Base-by-base conservation (phyloP, 2,329 filamentous ascomycete species). In the Pseudomassariella vexata region DNA sequence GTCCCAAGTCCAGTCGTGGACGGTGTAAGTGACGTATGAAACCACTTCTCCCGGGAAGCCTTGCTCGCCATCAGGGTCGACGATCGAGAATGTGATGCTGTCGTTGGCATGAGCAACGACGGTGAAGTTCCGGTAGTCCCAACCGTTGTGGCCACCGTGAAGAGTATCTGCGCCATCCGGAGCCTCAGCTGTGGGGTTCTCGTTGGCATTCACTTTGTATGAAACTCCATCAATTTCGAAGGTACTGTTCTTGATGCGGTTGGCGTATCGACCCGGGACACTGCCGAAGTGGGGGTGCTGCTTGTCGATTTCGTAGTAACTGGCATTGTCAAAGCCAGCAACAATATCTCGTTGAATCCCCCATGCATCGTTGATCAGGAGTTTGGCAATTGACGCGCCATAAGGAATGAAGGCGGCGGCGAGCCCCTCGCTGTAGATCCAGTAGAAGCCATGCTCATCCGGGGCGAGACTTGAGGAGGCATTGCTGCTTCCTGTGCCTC, bases 41-140 rank as follows among this genome's bases (percentile, higher is more conserved):
- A 84, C 60, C 5, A 90, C 83, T 54, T 85, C 78, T 34, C 85
- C 85, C 0, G 85, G 85, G 59, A 90, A 89, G 23, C 85, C 85
- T 55, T 85, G 69, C 51, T 82, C 72, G 44, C 82, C 82, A 53
- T 82, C 82, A 1, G 74, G 68, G 50, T 90, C 85, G 33, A 80
- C 71, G 27, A 90, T 68, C 37, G 74, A 77, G 56, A 89, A 90
- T 24, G 82, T 87, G 55, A 90, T 83, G 52, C 73, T 82, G 52
- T 67, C 66, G 28, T 65, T 57, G 9, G 75, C 79, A 58, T 86
- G 71, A 3, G 80, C 64, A n/a, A 79, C 73, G 15, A 89, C 77
- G 18, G 79, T 85, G 57, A 84, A 90, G 60, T 88, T 85, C 42
- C 82, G 71, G 61, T 71, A 85, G 53, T 88, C 83, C 80, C 84